Conservation (phyloP, 192 early-diverging fungal genomes). For the Coemansia sp. region DNA sequence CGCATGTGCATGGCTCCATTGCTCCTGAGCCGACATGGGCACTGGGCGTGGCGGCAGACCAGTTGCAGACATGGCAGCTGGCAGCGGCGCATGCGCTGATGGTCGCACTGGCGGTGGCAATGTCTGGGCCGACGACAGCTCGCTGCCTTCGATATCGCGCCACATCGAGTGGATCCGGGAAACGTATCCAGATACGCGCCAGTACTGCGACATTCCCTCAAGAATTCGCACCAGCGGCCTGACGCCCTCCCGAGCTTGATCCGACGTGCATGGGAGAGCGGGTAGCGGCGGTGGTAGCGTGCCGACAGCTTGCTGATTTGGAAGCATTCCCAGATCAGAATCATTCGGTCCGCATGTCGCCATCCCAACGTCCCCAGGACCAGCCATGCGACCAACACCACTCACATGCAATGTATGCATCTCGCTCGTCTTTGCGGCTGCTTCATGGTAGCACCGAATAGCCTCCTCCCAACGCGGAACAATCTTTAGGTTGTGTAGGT, state of each 20-base stretch:
- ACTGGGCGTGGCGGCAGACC: slow-evolving; percentile 5
- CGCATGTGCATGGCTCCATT: slow-evolving; percentile 3
- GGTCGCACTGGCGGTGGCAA: slow-evolving; percentile 10
- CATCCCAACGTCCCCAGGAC: slow-evolving; percentile 5
- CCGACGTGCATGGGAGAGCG: slow-evolving; percentile 33
- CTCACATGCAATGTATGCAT: slow-evolving; percentile 13
- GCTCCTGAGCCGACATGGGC: slow-evolving; percentile 1
- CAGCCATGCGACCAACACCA: background rate
- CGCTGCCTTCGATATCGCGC: slow-evolving; percentile 33
- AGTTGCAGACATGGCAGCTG: background rate
- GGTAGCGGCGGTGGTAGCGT: slow-evolving; percentile 37
- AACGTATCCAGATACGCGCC: slow-evolving; percentile 35
- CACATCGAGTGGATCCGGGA: slow-evolving; percentile 33
- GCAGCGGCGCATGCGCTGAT: background rate
- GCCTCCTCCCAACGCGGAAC: slow-evolving; percentile 39
- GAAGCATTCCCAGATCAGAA: slow-evolving; percentile 27
- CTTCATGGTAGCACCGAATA: slow-evolving; percentile 17
- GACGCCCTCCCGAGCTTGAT: slow-evolving; percentile 42
- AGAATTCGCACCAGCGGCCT: slow-evolving; percentile 39
- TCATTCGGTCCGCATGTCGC: slow-evolving; percentile 3
- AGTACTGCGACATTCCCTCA: slow-evolving; percentile 38
- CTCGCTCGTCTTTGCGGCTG: slow-evolving; percentile 24
- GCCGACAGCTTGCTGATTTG: slow-evolving; percentile 25
- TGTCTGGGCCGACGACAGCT: slow-evolving; percentile 9
- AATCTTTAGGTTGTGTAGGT: slow-evolving; percentile 39